These are phyloP conservation scores for Pleodorina starrii DNA, from an alignment of 139 green algal species.

Conservation along the genomic window DNA sequence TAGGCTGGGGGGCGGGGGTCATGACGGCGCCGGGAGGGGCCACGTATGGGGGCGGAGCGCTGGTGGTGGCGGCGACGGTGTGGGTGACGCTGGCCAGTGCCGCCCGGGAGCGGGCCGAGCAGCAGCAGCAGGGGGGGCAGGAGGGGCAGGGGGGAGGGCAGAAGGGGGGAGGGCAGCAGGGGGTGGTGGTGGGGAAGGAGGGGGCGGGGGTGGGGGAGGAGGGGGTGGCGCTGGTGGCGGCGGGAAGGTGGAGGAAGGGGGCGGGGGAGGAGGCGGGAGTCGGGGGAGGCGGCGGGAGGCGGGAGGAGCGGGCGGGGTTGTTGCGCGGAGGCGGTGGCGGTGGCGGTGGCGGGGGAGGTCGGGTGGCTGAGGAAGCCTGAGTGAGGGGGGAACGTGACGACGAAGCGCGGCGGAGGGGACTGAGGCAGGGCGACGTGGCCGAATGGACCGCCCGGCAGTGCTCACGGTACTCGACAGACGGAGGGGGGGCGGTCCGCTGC, in stretches of 20 bases:
- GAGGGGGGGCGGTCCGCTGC: no score
- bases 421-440: no score
- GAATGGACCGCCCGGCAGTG: no score
- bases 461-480: no score
- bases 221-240: background rate
- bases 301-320: background rate
- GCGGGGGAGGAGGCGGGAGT: background rate
- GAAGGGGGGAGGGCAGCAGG: background rate
- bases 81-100: slow-evolving; percentile 57
- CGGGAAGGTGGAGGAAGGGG: background rate
- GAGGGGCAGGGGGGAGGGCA: background rate
- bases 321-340: background rate
- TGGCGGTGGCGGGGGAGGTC: no score
- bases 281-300: background rate
- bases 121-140: background rate
- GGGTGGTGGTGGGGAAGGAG: background rate
- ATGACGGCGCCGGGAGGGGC: slow-evolving; percentile 57
- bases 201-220: background rate
- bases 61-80: slow-evolving; percentile 70
- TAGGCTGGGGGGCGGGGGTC: slow-evolving; percentile 80
- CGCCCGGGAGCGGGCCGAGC: background rate
- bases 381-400: no score
- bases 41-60: slow-evolving; percentile 72
- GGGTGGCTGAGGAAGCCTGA: no score
- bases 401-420: no score